Base-by-base conservation (phyloP, 2,329 filamentous ascomycete genomes). In the Ophiosphaerella narmari region DNA sequence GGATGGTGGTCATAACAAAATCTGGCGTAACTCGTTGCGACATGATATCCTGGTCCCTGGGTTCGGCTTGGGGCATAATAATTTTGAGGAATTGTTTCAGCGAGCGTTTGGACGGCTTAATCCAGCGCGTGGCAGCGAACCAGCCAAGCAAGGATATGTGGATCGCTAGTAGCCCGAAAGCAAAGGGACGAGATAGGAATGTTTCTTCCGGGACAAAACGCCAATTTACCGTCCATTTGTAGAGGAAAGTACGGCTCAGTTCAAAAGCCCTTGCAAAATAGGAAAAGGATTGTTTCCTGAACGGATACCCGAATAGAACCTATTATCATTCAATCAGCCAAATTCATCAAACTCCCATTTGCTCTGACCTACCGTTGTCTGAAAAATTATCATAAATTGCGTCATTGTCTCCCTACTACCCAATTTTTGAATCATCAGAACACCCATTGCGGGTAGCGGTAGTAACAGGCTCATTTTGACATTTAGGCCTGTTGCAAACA, bases 211-310 rank as follows among this genome's bases (percentile, higher is more conserved):
- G 87, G n/a, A 97, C 76, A 71, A 97, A 97, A 46, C 92, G 86
- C 94, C 94, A 99, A 74, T 99, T 99, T 60, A 99, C 94, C 0
- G 94, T 99, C 94, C 94, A 99, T 75, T 93, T 91, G 80, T 93
- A 97, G 64, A 96, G 81, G 76, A 99, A 99, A 63, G 90, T 86
- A 46, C 94, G 83, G 39, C 89, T 91, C 50, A 99, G 82, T 76
- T 99, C 91, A 69, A 99, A 99, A 0, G 94, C 91, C 56, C 89
- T 82, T 39, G 84, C 82, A 14, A 95, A 69, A 70, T 99, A 99
- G 24, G 87, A 89, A 51, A 75, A 73, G 16, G 86, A 74, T 60
- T 91, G 88, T 35, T 77, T 77, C 43, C 75, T 71, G 74, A 97
- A 97, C 0, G 91, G 91, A 37, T 81, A 76, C 13, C 80, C 82